A percentile compares a stretch with the other conserved stretches of the same genome.
Conservation (phyloP, 495 filamentous ascomycete genomes). For the Aspergillus funiculosus region DNA sequence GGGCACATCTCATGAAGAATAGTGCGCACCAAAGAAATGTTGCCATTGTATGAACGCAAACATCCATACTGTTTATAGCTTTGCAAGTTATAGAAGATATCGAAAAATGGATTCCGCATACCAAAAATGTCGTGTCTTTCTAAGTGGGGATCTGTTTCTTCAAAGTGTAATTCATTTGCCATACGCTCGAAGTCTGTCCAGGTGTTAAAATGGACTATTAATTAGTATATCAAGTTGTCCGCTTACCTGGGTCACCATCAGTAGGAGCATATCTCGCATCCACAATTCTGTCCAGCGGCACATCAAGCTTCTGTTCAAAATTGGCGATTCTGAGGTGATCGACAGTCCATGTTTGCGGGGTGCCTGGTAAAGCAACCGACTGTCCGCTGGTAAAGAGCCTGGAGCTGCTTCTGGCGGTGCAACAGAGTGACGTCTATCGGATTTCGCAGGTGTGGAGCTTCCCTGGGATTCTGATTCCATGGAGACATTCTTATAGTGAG, state of each 20-base stretch:
- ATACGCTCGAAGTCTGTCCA: neutral
- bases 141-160: neutral
- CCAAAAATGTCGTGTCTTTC: too few relatives aligned
- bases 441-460: neutral
- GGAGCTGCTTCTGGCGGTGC: neutral
- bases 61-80: neutral
- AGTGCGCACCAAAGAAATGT: neutral
- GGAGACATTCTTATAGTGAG: neutral
- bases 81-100: neutral
- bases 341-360: constrained; percentile 1
- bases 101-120: neutral
- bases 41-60: neutral
- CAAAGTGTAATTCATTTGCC: neutral
- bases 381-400: neutral
- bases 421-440: neutral
- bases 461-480: neutral
- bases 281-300: neutral
- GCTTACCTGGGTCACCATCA: neutral
- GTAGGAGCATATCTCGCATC: neutral
- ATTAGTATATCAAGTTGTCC: neutral
- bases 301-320: neutral
- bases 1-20: neutral
- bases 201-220: neutral
- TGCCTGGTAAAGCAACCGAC: neutral
- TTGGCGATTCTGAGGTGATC: neutral